A percentile compares a stretch with the other conserved stretches of the same genome.
phyloP scores from a whole-genome alignment of 495 filamentous ascomycete species.

The Cercophora newfieldiana region DNA sequence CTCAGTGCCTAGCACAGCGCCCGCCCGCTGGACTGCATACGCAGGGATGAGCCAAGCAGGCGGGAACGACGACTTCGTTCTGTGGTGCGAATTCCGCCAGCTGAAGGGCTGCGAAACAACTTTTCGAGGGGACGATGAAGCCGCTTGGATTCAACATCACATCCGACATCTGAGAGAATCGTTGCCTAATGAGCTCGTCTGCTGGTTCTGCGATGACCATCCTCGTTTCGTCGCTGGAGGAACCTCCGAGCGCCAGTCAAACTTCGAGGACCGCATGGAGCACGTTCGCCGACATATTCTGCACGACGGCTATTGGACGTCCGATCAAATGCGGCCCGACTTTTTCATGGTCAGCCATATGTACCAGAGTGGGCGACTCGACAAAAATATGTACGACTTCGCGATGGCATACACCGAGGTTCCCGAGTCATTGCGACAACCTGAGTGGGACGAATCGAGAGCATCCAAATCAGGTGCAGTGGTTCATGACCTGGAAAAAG shows the following conservation, averaged over 20 bases:
- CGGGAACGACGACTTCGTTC: neutral
- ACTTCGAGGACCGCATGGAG: slow-evolving; percentile 43
- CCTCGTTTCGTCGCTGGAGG: slow-evolving; percentile 22
- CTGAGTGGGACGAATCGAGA: neutral
- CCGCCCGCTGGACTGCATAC: neutral
- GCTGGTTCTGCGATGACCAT: slow-evolving; percentile 53
- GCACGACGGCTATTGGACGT: slow-evolving; percentile 17
- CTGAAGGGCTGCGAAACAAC: slow-evolving; percentile 27
- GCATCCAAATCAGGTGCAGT: neutral
- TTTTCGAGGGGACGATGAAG: slow-evolving; percentile 39
- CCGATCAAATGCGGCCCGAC: slow-evolving; percentile 41
- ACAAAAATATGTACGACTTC: slow-evolving; percentile 5
- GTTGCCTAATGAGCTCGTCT: slow-evolving; percentile 40
- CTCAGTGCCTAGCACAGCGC: neutral
- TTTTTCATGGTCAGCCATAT: slow-evolving; percentile 40
- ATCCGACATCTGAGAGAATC: slow-evolving; percentile 27
- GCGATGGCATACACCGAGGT: slow-evolving; percentile 29
- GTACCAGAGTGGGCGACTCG: slow-evolving; percentile 20
- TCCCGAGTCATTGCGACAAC: slow-evolving; percentile 15
- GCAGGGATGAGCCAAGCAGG: neutral
- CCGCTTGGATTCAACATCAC: slow-evolving; percentile 48
- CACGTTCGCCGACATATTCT: slow-evolving; percentile 46
- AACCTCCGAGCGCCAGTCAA: slow-evolving; percentile 12
- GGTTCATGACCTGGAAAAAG: neutral
- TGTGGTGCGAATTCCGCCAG: slow-evolving; percentile 46